Evolutionary conservation across 345 rosid genomes (phyloP).

Genomic region (Firmiana major): DNA sequence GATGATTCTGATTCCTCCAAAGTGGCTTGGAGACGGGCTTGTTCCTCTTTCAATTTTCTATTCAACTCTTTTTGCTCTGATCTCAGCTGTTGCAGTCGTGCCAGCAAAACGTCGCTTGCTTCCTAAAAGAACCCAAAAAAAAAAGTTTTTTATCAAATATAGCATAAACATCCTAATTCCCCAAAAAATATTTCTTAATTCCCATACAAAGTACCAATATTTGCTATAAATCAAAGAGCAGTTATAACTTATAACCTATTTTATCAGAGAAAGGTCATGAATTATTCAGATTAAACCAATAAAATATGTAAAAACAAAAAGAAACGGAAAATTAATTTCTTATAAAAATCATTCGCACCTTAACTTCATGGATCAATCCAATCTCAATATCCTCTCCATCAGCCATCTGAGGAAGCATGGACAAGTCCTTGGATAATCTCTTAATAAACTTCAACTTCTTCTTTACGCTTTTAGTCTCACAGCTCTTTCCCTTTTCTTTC

Average conservation of each 20-base stretch:
- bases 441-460: slow-evolving; percentile 32
- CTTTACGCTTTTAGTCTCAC: slow-evolving; percentile 15
- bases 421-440: slow-evolving; percentile 28
- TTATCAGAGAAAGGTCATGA: background rate
- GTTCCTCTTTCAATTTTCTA: slow-evolving; percentile 48
- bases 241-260: no score
- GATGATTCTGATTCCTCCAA: slow-evolving; percentile 30
- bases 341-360: slow-evolving; percentile 20
- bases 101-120: slow-evolving; percentile 43
- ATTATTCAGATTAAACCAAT: background rate
- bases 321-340: background rate
- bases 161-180: background rate
- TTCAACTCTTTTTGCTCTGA: slow-evolving; percentile 54
- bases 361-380: slow-evolving; percentile 17
- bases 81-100: slow-evolving; percentile 48
- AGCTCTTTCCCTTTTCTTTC: slow-evolving; percentile 12
- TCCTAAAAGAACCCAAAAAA: slow-evolving; percentile 35
- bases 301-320: background rate
- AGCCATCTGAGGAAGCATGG: slow-evolving; percentile 21
- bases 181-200: background rate
- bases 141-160: background rate
- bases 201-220: background rate
- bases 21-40: slow-evolving; percentile 37
- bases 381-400: background rate
- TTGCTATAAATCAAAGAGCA: background rate